Evolutionary conservation across 2,329 filamentous ascomycete species (phyloP).

Genomic region (Teratosphaeria epicoccoides): DNA sequence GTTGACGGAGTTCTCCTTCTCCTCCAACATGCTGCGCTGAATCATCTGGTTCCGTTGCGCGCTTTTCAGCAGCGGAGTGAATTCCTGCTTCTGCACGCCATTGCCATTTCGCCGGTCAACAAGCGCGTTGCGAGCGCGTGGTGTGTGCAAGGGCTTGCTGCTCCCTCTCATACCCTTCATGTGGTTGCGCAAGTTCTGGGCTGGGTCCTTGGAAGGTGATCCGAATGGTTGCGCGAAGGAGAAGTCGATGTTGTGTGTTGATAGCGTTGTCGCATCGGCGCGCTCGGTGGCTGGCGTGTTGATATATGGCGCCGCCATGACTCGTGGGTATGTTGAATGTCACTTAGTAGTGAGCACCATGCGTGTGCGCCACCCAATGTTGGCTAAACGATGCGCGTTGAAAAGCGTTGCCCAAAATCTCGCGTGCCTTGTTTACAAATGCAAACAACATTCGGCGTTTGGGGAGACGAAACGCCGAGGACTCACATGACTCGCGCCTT

Average conservation of each 20-base stretch:
- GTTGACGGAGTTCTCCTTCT: slow-evolving; percentile 30
- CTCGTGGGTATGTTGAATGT: neutral
- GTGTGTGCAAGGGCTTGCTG: slow-evolving; percentile 42
- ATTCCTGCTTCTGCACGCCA: slow-evolving; percentile 54
- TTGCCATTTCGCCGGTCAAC: slow-evolving; percentile 52
- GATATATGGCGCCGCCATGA: slow-evolving; percentile 36
- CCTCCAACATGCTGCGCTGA: slow-evolving; percentile 22
- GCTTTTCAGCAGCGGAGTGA: slow-evolving; percentile 84
- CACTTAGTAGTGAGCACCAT: neutral
- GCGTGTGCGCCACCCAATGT: neutral
- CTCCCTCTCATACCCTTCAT: slow-evolving; percentile 53
- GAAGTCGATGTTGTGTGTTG: slow-evolving; percentile 52
- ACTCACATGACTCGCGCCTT: slow-evolving; percentile 1
- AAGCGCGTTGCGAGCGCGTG: slow-evolving; percentile 61
- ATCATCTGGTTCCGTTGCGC: slow-evolving; percentile 57
- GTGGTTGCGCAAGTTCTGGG: slow-evolving; percentile 60
- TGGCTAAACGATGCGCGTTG: neutral
- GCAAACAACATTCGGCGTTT: neutral
- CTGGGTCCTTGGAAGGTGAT: slow-evolving; percentile 60
- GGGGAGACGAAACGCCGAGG: neutral
- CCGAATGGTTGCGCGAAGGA: slow-evolving; percentile 82
- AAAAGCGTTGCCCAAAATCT: neutral
- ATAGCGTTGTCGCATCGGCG: slow-evolving; percentile 72
- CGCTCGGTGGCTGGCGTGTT: slow-evolving; percentile 79
- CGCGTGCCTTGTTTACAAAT: slow-evolving; percentile 1